These are phyloP conservation scores for Epichloe gansuensis DNA, from an alignment of 2,329 filamentous ascomycete genomes.

Conservation along the genomic window DNA sequence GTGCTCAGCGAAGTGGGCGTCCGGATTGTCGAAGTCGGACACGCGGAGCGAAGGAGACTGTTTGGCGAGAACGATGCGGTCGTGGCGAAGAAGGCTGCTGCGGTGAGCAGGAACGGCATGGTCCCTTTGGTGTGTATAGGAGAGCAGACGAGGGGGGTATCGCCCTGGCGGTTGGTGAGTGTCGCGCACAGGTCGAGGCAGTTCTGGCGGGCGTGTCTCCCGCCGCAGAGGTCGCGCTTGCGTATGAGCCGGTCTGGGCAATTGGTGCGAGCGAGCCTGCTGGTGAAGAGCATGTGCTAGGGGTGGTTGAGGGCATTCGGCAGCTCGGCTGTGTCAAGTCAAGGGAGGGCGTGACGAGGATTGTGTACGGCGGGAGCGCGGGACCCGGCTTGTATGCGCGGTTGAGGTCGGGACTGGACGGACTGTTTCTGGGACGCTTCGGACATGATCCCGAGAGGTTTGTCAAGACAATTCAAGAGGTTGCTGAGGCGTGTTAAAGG, in stretches of 20 bases:
- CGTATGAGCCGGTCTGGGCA: conserved; percentile 84
- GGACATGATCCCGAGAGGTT: conserved; percentile 66
- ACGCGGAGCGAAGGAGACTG: conserved; percentile 62
- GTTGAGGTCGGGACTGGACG: conserved; percentile 60
- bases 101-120: conserved; percentile 56
- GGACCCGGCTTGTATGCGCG: conserved; percentile 63
- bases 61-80: conserved; percentile 64
- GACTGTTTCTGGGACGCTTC: conserved; percentile 70
- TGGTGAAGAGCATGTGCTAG: conserved; percentile 57
- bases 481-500: conserved; percentile 44
- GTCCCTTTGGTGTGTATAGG: conserved; percentile 72
- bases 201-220: conserved; percentile 49
- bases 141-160: conserved; percentile 45
- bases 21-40: conserved; percentile 64
- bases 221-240: conserved; percentile 59
- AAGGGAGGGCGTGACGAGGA: conserved; percentile 47
- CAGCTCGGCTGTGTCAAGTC: conserved; percentile 35
- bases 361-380: conserved; percentile 75
- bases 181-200: conserved; percentile 50
- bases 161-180: conserved; percentile 51
- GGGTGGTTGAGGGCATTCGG: conserved; percentile 54
- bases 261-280: conserved; percentile 68
- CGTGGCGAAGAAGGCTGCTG: conserved; percentile 57
- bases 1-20: conserved; percentile 57
- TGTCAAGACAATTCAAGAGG: conserved; percentile 58